Conservation (phyloP, 176 grass and related monocot species). For the Carex pumila region DNA sequence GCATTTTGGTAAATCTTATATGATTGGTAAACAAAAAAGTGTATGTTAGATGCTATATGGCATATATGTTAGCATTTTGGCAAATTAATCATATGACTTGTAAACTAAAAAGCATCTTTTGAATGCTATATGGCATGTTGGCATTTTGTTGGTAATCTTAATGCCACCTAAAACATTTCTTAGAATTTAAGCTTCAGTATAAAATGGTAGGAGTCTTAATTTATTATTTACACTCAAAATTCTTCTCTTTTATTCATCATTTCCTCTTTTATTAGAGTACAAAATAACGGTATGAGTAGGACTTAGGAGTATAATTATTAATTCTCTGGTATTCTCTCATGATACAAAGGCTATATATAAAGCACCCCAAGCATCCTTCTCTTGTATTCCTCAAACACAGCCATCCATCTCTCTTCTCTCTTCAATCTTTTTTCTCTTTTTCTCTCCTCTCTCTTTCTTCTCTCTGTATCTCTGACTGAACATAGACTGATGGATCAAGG, state of each 20-base stretch:
- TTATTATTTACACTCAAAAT: neutral
- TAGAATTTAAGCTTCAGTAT: neutral
- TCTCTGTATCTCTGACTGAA: neutral
- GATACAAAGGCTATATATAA: constrained; percentile 7
- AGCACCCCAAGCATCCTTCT: neutral
- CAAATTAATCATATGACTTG: neutral
- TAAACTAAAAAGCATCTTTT: neutral
- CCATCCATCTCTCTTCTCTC: neutral
- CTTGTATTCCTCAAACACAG: neutral
- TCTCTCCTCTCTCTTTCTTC: neutral
- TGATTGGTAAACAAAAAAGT: neutral
- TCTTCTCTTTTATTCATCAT: neutral
- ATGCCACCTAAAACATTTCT: neutral
- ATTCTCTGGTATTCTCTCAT: neutral
- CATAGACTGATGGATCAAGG: neutral
- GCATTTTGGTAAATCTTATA: neutral
- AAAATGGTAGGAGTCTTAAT: neutral
- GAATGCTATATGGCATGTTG: neutral
- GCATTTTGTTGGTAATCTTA: neutral
- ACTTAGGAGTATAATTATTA: neutral
- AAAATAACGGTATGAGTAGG: too few relatives aligned
- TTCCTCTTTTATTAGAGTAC: too few relatives aligned
- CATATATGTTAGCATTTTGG: neutral
- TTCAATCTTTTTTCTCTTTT: too few relatives aligned
- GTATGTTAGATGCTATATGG: too few relatives aligned